Conservation (phyloP, 768 basidiomycete genomes). For the Mycena haematopus region DNA sequence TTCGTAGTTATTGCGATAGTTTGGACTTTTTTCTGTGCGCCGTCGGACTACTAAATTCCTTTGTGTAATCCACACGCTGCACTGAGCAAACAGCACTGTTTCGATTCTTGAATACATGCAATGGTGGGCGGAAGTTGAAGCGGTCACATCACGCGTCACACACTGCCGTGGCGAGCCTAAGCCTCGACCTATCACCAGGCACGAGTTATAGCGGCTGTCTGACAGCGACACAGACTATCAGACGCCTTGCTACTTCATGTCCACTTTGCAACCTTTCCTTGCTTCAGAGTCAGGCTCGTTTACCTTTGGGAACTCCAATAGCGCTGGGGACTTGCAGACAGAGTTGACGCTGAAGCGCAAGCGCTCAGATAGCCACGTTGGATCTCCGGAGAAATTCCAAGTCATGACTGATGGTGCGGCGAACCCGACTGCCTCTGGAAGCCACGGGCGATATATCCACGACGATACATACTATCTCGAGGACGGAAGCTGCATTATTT, state of each 20-base stretch:
- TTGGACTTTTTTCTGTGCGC: neutral
- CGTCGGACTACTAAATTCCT: neutral
- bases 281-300: slow-evolving; percentile 3
- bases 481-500: slow-evolving; percentile 72
- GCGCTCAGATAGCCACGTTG: slow-evolving; percentile 36
- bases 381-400: slow-evolving; percentile 25
- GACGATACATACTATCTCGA: slow-evolving; percentile 69
- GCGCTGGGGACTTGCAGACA: neutral
- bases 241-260: neutral
- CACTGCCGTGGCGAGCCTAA: too few relatives aligned
- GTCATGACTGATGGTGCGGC: slow-evolving; percentile 17
- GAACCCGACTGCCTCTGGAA: slow-evolving; percentile 4
- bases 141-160: too few relatives aligned
- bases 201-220: too few relatives aligned
- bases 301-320: slow-evolving; percentile 9
- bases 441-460: slow-evolving; percentile 33
- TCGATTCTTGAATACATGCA: too few relatives aligned
- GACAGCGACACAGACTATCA: too few relatives aligned
- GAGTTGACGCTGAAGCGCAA: slow-evolving; percentile 18
- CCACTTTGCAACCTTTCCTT: neutral
- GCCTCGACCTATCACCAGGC: too few relatives aligned
- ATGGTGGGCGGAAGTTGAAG: too few relatives aligned
- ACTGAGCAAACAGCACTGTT: too few relatives aligned
- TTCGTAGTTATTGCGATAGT: neutral
- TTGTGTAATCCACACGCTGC: too few relatives aligned